Percentiles rank a stretch among this genome's conserved stretches.
Evolutionary conservation across 1,284 basidiomycete genomes (phyloP).

Genomic region (Melampsora larici-populina): DNA sequence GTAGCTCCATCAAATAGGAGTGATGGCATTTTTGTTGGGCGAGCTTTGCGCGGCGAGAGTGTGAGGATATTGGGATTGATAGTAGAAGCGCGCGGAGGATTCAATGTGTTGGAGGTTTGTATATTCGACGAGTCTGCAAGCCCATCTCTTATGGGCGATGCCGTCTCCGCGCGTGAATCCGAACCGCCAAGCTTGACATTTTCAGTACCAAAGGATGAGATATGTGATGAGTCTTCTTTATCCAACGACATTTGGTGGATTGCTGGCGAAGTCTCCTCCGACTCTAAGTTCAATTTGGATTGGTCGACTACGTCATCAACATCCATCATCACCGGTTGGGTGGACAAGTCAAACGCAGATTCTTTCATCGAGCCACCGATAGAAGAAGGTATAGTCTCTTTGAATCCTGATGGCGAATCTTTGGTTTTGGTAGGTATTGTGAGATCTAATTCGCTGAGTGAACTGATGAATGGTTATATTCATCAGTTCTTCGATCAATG

Average conservation of each 20-base stretch:
- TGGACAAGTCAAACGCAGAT: background rate
- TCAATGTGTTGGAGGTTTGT: background rate
- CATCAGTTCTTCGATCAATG: background rate
- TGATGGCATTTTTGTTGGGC: conserved; percentile 4
- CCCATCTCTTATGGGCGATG: conserved; percentile 13
- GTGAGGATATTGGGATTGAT: background rate
- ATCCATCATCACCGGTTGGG: conserved; percentile 15
- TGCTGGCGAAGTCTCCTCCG: background rate
- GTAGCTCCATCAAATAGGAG: conserved; percentile 18
- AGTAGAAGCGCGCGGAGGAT: background rate
- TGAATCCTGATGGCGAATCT: background rate
- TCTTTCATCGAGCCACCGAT: background rate
- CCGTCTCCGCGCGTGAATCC: background rate
- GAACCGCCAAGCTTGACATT: background rate
- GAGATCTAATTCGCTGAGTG: background rate
- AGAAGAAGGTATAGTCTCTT: background rate
- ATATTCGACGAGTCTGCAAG: background rate
- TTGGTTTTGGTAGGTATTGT: background rate
- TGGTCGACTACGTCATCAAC: conserved; percentile 3
- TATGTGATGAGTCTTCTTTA: background rate
- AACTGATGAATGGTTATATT: background rate
- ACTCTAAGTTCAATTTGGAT: background rate
- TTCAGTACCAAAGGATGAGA: background rate
- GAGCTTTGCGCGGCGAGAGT: conserved; percentile 6
- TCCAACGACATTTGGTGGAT: conserved; percentile 12